phyloP scores from a whole-genome alignment of 495 filamentous ascomycete genomes.

The Aspergillus homomorphus region DNA sequence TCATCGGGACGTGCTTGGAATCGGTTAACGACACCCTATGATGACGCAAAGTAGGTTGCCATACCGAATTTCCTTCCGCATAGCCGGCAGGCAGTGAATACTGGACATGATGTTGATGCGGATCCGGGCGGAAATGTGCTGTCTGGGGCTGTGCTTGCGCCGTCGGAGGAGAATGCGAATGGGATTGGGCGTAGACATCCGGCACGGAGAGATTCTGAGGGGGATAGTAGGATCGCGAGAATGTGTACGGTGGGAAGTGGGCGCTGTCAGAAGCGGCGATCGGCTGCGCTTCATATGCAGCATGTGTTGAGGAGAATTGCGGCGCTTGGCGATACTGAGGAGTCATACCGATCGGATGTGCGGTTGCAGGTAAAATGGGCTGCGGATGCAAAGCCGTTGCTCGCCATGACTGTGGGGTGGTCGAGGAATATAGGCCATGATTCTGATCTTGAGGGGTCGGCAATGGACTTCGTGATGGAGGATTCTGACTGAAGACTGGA shows the following conservation, averaged over 20 bases:
- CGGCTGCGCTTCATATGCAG: slow-evolving; percentile 34
- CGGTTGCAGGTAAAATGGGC: slow-evolving; percentile 17
- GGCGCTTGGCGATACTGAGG: slow-evolving; percentile 35
- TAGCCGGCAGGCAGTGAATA: slow-evolving; percentile 28
- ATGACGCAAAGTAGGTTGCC: not conserved
- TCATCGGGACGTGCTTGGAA: slow-evolving; percentile 28
- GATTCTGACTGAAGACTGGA: slow-evolving; percentile 32
- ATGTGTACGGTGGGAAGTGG: slow-evolving; percentile 34
- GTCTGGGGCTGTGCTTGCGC: slow-evolving; percentile 26
- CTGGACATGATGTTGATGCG: slow-evolving; percentile 24
- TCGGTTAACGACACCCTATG: slow-evolving; percentile 5
- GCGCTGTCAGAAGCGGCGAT: slow-evolving; percentile 32
- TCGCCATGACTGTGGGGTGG: slow-evolving; percentile 38
- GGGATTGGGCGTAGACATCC: slow-evolving; percentile 28
- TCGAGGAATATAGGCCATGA: slow-evolving; percentile 33
- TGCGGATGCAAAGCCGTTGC: slow-evolving; percentile 31
- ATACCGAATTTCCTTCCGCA: slow-evolving; percentile 27
- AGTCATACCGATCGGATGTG: slow-evolving; percentile 25
- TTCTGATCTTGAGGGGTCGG: slow-evolving; percentile 19
- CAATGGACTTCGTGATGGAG: slow-evolving; percentile 29
- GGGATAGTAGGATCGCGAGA: slow-evolving; percentile 31
- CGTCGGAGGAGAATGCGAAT: slow-evolving; percentile 19
- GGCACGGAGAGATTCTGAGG: slow-evolving; percentile 30
- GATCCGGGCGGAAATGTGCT: slow-evolving; percentile 15
- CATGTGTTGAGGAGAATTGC: slow-evolving; percentile 35